A percentile compares a stretch with the other conserved stretches of the same genome.
phyloP scores from a whole-genome alignment of 192 early-diverging fungal genomes.

The Podila minutissima region DNA sequence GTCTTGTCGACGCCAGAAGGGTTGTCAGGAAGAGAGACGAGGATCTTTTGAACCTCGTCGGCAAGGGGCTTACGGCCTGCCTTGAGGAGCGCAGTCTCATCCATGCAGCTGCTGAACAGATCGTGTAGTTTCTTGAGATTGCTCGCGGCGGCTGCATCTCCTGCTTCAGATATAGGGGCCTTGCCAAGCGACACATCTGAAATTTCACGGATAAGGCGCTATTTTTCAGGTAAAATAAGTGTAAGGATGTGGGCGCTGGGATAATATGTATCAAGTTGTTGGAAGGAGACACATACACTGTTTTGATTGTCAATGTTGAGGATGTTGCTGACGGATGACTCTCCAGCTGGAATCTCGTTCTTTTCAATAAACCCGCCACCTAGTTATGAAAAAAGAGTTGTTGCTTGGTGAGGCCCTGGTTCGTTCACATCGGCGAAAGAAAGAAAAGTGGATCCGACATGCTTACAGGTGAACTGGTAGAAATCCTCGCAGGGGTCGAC shows the following conservation, averaged over 20 bases:
- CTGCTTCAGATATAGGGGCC: not conserved
- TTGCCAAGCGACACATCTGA: not conserved
- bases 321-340: constrained; percentile 15
- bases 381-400: not conserved
- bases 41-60: constrained; percentile 28
- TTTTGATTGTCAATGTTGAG: constrained; percentile 3
- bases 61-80: constrained; percentile 50
- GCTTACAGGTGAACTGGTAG: constrained; percentile 67
- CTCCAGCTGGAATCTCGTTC: constrained; percentile 10
- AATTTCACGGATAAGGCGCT: constrained; percentile 8
- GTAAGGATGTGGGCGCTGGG: no score
- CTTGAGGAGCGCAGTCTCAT: constrained; percentile 41
- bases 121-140: constrained; percentile 64
- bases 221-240: no score
- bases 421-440: not conserved
- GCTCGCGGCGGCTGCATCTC: constrained; percentile 23
- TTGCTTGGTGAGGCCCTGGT: no score
- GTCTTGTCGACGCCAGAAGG: not conserved
- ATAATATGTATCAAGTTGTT: constrained; percentile 3
- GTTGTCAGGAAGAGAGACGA: constrained; percentile 39
- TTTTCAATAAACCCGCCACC: constrained; percentile 22
- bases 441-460: not conserved
- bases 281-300: not conserved
- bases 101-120: constrained; percentile 65
- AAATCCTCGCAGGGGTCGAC: constrained; percentile 75